phyloP scores from a whole-genome alignment of 257 asterid genomes.

The Solanum stenotomum region DNA sequence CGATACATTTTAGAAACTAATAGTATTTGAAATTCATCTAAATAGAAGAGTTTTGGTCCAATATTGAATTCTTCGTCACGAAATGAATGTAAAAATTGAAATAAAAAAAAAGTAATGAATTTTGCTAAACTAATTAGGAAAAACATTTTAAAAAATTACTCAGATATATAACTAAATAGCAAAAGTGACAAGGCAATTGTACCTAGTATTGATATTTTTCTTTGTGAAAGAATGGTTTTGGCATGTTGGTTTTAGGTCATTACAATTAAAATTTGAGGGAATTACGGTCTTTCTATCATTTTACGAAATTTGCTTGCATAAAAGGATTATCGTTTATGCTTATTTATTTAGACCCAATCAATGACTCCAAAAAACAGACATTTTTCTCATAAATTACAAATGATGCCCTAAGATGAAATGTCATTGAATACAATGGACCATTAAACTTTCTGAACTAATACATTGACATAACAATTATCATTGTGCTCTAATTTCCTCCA shows the following conservation, averaged over 20 bases:
- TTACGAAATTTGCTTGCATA: background rate
- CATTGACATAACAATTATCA: background rate
- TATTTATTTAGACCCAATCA: background rate
- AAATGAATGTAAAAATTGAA: background rate
- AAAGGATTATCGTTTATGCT: background rate
- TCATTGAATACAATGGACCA: background rate
- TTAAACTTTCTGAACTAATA: background rate
- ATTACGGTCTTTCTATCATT: background rate
- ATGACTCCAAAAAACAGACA: too few relatives aligned
- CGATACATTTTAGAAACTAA: background rate
- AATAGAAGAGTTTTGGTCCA: background rate
- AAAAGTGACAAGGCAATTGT: background rate
- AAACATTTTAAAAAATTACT: rapidly evolving
- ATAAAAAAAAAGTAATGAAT: background rate
- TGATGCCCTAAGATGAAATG: background rate
- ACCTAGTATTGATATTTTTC: background rate
- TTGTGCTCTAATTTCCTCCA: background rate
- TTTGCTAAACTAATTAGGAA: background rate
- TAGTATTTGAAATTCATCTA: background rate
- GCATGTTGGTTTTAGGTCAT: background rate
- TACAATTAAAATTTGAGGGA: background rate
- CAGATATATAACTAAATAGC: background rate
- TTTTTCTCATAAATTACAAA: too few relatives aligned
- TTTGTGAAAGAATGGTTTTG: background rate
- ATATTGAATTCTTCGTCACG: background rate